Percentiles rank a stretch among this genome's conserved stretches.
Evolutionary conservation across 208 protist species (phyloP).

Genomic region (Polymyxa betae): DNA sequence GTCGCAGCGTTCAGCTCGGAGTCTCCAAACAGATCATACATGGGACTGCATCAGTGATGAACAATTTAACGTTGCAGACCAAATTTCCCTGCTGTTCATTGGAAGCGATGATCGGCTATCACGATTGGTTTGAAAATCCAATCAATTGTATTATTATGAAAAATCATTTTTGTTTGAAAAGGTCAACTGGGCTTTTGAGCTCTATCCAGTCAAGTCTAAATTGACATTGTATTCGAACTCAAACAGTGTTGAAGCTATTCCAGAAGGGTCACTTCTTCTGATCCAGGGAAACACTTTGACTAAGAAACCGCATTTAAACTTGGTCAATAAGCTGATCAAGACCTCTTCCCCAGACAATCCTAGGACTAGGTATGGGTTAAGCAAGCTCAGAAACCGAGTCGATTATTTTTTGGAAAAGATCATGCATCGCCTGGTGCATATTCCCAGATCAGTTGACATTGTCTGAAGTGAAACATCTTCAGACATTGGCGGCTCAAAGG

Average conservation of each 20-base stretch:
- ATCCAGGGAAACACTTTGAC: not conserved
- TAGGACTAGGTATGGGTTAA: no score
- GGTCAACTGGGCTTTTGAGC: slow-evolving; percentile 14
- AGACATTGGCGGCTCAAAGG: not conserved
- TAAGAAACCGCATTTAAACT: not conserved
- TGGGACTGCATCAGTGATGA: not conserved
- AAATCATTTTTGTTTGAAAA: not conserved
- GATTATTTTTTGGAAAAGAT: no score
- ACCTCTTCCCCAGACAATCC: no score
- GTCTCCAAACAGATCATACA: not conserved
- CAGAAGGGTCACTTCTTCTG: slow-evolving; percentile 10
- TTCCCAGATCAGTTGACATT: not conserved
- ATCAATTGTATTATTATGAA: not conserved
- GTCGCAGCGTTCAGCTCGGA: no score
- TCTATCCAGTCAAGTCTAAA: not conserved
- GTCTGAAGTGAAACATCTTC: not conserved
- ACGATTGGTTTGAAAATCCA: not conserved
- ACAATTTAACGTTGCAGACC: not conserved
- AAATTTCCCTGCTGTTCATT: not conserved
- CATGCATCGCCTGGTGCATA: not conserved
- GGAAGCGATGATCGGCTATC: not conserved
- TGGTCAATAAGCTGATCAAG: no score
- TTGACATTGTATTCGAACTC: not conserved
- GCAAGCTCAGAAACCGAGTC: no score
- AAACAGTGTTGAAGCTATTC: not conserved